phyloP scores from a whole-genome alignment of 345 rosid species.

The Dimocarpus longan region DNA sequence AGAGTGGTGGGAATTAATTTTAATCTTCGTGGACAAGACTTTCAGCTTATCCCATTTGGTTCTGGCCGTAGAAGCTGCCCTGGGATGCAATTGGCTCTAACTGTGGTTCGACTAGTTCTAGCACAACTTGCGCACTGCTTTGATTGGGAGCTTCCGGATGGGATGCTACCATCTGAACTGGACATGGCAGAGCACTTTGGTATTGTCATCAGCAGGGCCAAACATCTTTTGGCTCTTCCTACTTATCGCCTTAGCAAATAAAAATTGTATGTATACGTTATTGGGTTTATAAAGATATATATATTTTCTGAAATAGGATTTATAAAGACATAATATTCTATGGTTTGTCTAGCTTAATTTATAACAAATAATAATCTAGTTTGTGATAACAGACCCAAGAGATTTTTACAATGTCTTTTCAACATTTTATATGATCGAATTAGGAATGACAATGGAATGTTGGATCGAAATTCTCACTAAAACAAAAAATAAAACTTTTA shows the following conservation, averaged over 20 bases:
- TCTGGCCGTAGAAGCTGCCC: slow-evolving; percentile 2
- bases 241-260: slow-evolving; percentile 20
- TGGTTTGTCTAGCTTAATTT: too few relatives aligned
- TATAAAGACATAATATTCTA: too few relatives aligned
- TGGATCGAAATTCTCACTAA: too few relatives aligned
- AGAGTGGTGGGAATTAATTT: not conserved
- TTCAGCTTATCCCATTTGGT: not conserved
- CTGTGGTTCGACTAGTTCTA: slow-evolving; percentile 5
- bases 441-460: too few relatives aligned
- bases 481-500: too few relatives aligned
- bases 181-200: slow-evolving; percentile 13
- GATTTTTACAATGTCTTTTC: too few relatives aligned
- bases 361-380: too few relatives aligned
- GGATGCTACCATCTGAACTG: slow-evolving; percentile 12
- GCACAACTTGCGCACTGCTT: slow-evolving; percentile 29
- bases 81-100: slow-evolving; percentile 16
- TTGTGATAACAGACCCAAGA: too few relatives aligned
- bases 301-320: too few relatives aligned
- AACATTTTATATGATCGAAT: too few relatives aligned
- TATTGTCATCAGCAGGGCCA: slow-evolving; percentile 10
- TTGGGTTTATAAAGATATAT: too few relatives aligned
- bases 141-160: slow-evolving; percentile 19
- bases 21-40: not conserved
- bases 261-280: not conserved
- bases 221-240: slow-evolving; percentile 15